Evolutionary conservation across 2,329 filamentous ascomycete genomes (phyloP).

Genomic region (Pezicula radicicola): DNA sequence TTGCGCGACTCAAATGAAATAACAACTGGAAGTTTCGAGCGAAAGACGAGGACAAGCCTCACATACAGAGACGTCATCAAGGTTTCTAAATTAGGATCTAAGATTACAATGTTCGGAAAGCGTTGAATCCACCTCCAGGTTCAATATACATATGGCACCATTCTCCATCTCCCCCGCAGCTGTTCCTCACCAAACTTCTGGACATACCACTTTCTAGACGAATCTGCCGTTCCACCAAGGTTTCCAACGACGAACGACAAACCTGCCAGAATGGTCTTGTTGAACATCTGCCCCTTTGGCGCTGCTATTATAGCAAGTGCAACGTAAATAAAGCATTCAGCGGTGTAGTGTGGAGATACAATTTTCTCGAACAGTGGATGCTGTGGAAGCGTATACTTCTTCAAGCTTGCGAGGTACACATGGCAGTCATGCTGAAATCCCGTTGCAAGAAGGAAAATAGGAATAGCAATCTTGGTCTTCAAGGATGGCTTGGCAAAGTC

Average conservation of each 20-base stretch:
- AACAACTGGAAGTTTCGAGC: constrained; percentile 49
- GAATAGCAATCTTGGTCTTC: constrained; percentile 53
- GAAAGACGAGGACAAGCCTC: constrained; percentile 65
- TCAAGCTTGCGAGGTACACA: constrained; percentile 63
- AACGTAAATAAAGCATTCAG: constrained; percentile 81
- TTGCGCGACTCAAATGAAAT: constrained; percentile 49
- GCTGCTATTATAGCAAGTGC: constrained; percentile 73
- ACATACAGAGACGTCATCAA: constrained; percentile 86
- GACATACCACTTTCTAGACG: constrained; percentile 76
- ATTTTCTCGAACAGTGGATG: constrained; percentile 69
- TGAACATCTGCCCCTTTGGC: constrained; percentile 61
- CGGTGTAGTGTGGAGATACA: constrained; percentile 87
- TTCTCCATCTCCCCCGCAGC: constrained; percentile 65
- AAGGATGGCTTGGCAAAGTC: constrained; percentile 29
- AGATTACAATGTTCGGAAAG: constrained; percentile 50
- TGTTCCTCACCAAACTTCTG: constrained; percentile 68
- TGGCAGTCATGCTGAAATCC: constrained; percentile 74
- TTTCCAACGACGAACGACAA: constrained; percentile 74
- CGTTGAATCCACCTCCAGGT: constrained; percentile 10
- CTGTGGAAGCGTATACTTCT: constrained; percentile 79
- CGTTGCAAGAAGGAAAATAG: constrained; percentile 68
- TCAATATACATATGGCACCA: constrained; percentile 69
- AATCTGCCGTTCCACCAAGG: constrained; percentile 75
- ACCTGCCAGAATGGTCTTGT: constrained; percentile 69
- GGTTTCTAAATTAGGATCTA: constrained; percentile 70